Conservation (phyloP, 139 green algal genomes). For the Spirogloea muscicola region DNA sequence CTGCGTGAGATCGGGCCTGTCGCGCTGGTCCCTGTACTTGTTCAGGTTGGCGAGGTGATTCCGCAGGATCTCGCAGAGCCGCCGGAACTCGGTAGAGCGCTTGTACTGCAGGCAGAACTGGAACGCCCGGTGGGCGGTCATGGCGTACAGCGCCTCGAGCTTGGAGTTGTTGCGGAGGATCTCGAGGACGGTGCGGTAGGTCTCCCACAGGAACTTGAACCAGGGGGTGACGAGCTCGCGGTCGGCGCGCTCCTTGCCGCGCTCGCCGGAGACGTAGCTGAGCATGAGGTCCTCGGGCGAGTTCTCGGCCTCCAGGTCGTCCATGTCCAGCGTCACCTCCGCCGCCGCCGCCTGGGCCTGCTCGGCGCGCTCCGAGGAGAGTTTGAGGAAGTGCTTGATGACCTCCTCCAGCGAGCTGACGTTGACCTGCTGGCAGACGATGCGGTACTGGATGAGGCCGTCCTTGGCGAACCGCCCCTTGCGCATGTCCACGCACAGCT, state of each 20-base stretch:
- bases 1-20: constrained; percentile 83
- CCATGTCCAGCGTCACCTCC: constrained; percentile 67
- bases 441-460: constrained; percentile 96
- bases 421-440: constrained; percentile 93
- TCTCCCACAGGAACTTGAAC: constrained; percentile 99
- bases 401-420: constrained; percentile 94
- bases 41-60: constrained; percentile 93
- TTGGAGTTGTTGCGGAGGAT: constrained; percentile 97
- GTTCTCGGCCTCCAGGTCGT: constrained; percentile 92
- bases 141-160: constrained; percentile 92
- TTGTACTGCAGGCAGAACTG: constrained; percentile 95
- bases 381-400: constrained; percentile 95
- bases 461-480: constrained; percentile 92
- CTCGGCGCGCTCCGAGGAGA: constrained; percentile 82
- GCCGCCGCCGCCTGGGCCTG: constrained; percentile 62
- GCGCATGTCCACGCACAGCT: constrained; percentile 55
- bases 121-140: constrained; percentile 73
- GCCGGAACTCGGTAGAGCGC: constrained; percentile 93
- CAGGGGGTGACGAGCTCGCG: constrained; percentile 95
- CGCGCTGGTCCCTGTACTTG: constrained; percentile 83
- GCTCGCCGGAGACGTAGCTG: constrained; percentile 89
- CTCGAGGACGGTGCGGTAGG: constrained; percentile 91
- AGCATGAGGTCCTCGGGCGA: constrained; percentile 98
- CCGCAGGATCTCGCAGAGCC: constrained; percentile 96
- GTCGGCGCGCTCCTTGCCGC: constrained; percentile 91